Base-by-base conservation (phyloP, 2,329 filamentous ascomycete species). In the Alternaria tenuissima region DNA sequence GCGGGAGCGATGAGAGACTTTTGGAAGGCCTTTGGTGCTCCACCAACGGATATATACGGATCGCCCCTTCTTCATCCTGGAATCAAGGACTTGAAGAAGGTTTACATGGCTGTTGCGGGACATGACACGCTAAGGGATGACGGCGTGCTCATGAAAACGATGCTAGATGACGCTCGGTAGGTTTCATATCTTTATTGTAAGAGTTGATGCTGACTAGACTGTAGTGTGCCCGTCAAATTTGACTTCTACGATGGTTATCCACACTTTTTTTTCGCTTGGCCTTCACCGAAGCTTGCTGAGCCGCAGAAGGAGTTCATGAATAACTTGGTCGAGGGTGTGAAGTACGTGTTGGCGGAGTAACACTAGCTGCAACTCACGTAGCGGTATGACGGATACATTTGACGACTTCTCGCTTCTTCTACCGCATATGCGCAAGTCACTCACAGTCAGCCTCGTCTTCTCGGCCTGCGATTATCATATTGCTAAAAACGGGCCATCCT, bases 211-310 rank as follows among this genome's bases (percentile, higher is more conserved):
- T 74, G 38, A 76, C n/a, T 20, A 3, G 5, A n/a, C 1, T 38
- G 1, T 30, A 77, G 77, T 32, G 74, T 77, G 1, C 55, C 70
- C 11, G 72, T 66, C 32, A 66, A 64, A 36, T 64, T 73, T 32
- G 75, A 78, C 48, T 71, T 75, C 22, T 79, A 76, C 54, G 61
- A 70, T 47, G 76, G 76, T 26, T 78, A 79, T 59, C 76, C 77
- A 5, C 77, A 79, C 42, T 78, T 71, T 41, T 75, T 75, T 52
- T 78, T 76, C 70, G 69, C 61, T n/a, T 79, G 71, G 65, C 76
- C 76, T 11, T 76, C 77, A 7, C 39, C 65, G 1, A 69, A 67
- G 20, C 64, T 77, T 24, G 71, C 74, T 11, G 46, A 68, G 42
- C 70, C 71, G 5, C 62, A 60, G 18, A 59, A 69, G 18, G 56